These are phyloP conservation scores for Ganoderma meredithae DNA, from an alignment of 1,284 basidiomycete genomes.

Conservation along the genomic window DNA sequence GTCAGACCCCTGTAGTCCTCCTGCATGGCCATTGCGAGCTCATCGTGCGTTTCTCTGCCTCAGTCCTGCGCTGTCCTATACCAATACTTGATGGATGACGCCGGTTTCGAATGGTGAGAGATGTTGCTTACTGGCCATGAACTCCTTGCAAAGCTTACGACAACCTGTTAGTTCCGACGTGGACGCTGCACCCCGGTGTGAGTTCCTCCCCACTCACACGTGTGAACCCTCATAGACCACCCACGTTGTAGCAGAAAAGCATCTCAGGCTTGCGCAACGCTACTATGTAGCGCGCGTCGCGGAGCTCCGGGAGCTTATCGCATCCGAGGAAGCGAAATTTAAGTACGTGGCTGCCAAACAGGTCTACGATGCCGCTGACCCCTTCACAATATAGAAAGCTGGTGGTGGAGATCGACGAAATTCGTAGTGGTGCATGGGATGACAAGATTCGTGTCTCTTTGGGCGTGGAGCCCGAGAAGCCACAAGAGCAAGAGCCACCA, in stretches of 20 bases:
- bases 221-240: not conserved
- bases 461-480: slow-evolving; percentile 33
- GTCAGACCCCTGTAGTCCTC: slow-evolving; percentile 47
- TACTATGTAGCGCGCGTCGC: slow-evolving; percentile 74
- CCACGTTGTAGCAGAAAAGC: slow-evolving; percentile 37
- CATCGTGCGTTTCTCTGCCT: slow-evolving; percentile 25
- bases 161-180: slow-evolving; percentile 32
- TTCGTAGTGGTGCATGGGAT: slow-evolving; percentile 76
- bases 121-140: not conserved
- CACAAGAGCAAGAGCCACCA: slow-evolving; percentile 2
- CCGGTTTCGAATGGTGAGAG: slow-evolving; percentile 71
- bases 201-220: slow-evolving; percentile 5
- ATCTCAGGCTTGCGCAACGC: slow-evolving; percentile 76
- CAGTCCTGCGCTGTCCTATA: slow-evolving; percentile 78
- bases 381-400: slow-evolving; percentile 43
- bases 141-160: slow-evolving; percentile 11
- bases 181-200: slow-evolving; percentile 32
- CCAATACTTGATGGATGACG: slow-evolving; percentile 69
- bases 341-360: slow-evolving; percentile 55
- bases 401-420: slow-evolving; percentile 75
- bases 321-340: slow-evolving; percentile 78
- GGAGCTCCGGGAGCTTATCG: slow-evolving; percentile 75
- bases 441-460: slow-evolving; percentile 56
- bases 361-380: not conserved
- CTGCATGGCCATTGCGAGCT: slow-evolving; percentile 14